Percentiles rank a stretch among this genome's conserved stretches.
Conservation (phyloP, 495 filamentous ascomycete species). For the Penicillium coffeae region DNA sequence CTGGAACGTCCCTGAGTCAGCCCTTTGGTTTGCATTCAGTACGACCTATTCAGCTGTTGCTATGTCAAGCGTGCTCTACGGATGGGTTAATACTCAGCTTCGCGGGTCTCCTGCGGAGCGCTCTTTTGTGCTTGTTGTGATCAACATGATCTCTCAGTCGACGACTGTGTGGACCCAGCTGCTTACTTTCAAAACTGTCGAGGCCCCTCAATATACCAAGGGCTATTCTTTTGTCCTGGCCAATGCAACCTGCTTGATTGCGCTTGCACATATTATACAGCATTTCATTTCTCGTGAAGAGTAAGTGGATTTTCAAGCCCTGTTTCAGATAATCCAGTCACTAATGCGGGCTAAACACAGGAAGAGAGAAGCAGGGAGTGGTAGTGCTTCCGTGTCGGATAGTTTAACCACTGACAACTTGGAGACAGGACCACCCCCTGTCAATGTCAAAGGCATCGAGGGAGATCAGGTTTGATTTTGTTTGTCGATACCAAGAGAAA, state of each 20-base stretch:
- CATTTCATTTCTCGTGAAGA: conserved; percentile 21
- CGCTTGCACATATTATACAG: conserved; percentile 30
- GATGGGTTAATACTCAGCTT: conserved; percentile 47
- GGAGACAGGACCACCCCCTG: too few relatives aligned
- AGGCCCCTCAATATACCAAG: conserved; percentile 45
- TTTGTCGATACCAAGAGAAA: too few relatives aligned
- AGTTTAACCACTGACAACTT: too few relatives aligned
- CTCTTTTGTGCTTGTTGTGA: conserved; percentile 48
- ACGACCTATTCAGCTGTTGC: conserved; percentile 31
- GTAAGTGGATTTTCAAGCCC: conserved; percentile 14
- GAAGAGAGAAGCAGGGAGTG: too few relatives aligned
- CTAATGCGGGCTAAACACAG: too few relatives aligned
- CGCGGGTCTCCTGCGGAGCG: conserved; percentile 54
- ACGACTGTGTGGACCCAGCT: conserved; percentile 37
- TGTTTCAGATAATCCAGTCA: not conserved
- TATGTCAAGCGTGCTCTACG: conserved; percentile 34
- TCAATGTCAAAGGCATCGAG: too few relatives aligned
- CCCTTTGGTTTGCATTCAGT: conserved; percentile 49
- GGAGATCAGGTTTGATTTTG: too few relatives aligned
- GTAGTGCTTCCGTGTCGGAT: too few relatives aligned
- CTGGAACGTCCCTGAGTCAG: conserved; percentile 47
- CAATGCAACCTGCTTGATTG: conserved; percentile 43
- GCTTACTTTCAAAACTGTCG: conserved; percentile 41
- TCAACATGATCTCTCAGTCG: conserved; percentile 51
- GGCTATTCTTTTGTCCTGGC: conserved; percentile 40